phyloP scores from a whole-genome alignment of 345 rosid genomes.

The thale cress (Arabidopsis thaliana) region TAIR10.1 NC_003070.9:9152001-9152500 shows the following conservation, averaged over 20 bases:
- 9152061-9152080: constrained; percentile 32
- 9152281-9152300: constrained; percentile 77
- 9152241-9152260: constrained; percentile 75
- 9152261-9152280: constrained; percentile 82
- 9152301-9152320: constrained; percentile 79
- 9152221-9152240: constrained; percentile 83
- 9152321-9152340: constrained; percentile 61
- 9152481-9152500: constrained; percentile 4
- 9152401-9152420: constrained; percentile 82
- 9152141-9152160: constrained; percentile 54
- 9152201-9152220: constrained; percentile 81
- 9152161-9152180: constrained; percentile 68
- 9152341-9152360: constrained; percentile 72
- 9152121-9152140: constrained; percentile 52
- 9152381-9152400: constrained; percentile 83
- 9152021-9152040: constrained; percentile 82
- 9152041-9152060: constrained; percentile 79
- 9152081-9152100: constrained; percentile 59
- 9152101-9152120: constrained; percentile 43
- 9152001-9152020: constrained; percentile 90
- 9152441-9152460: constrained; percentile 77
- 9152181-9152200: constrained; percentile 75
- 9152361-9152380: constrained; percentile 66
- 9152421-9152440: constrained; percentile 62
- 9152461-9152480: constrained; percentile 53